phyloP scores from a whole-genome alignment of 2,329 filamentous ascomycete genomes.

The Camptophora hylomeconis region DNA sequence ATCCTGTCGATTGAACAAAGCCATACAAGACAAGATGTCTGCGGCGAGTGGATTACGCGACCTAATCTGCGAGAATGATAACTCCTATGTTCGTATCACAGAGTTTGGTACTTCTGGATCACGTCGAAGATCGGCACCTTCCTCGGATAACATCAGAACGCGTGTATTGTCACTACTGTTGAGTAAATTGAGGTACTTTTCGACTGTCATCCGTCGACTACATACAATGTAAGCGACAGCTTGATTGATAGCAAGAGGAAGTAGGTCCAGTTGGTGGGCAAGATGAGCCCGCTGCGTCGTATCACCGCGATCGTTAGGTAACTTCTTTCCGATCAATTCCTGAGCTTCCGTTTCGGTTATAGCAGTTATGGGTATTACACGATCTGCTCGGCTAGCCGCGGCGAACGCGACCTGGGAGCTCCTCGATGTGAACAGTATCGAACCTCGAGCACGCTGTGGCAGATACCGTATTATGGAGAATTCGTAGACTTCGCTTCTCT shows the following conservation, averaged over 20 bases:
- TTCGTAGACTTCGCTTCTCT: too few relatives aligned
- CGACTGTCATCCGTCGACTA: slow-evolving; percentile 11
- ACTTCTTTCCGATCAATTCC: too few relatives aligned
- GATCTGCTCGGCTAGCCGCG: too few relatives aligned
- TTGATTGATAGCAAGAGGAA: slow-evolving; percentile 20
- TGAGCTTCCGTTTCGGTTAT: too few relatives aligned
- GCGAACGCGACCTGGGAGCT: slow-evolving; percentile 5
- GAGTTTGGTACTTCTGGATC: slow-evolving; percentile 20
- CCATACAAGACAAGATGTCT: slow-evolving; percentile 20
- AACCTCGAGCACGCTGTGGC: slow-evolving; percentile 13
- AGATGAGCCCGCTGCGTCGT: slow-evolving; percentile 17
- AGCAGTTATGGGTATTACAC: too few relatives aligned
- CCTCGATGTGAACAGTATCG: slow-evolving; percentile 12
- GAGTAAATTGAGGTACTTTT: slow-evolving; percentile 11
- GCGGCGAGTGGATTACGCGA: slow-evolving; percentile 12
- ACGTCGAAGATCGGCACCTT: slow-evolving; percentile 14
- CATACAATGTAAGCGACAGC: slow-evolving; percentile 19
- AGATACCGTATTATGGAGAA: slow-evolving; percentile 10
- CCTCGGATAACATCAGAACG: slow-evolving; percentile 14
- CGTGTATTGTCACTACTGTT: slow-evolving; percentile 16
- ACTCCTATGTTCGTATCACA: slow-evolving; percentile 23
- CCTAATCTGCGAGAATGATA: slow-evolving; percentile 22
- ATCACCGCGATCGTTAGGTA: too few relatives aligned
- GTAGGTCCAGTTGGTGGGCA: slow-evolving; percentile 21
- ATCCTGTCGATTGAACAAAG: slow-evolving; percentile 18